These are phyloP conservation scores for Neonectria magnoliae DNA, from an alignment of 2,329 filamentous ascomycete species.

Conservation along the genomic window DNA sequence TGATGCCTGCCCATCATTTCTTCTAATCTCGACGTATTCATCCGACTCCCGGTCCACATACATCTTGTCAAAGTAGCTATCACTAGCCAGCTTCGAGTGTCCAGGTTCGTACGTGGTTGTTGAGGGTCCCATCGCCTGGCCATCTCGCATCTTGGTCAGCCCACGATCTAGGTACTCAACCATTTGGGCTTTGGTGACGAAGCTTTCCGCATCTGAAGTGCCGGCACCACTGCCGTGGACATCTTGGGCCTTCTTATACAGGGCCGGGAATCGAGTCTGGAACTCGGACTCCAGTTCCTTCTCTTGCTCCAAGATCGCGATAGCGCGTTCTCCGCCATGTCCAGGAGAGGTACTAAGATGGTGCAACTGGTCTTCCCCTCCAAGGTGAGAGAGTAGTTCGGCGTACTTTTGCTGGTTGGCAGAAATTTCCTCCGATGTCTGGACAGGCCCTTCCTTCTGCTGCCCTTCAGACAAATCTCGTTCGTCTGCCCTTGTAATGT, in stretches of 20 bases:
- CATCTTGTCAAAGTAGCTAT: conserved; percentile 43
- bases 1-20: conserved; percentile 36
- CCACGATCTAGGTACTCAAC: conserved; percentile 60
- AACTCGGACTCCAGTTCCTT: conserved; percentile 61
- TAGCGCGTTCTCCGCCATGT: conserved; percentile 52
- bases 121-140: conserved; percentile 29
- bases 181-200: conserved; percentile 58
- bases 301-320: conserved; percentile 57
- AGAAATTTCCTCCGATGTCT: conserved; percentile 34
- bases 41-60: conserved; percentile 43
- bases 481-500: conserved; percentile 56
- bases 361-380: conserved; percentile 54
- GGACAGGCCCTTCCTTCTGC: conserved; percentile 20
- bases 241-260: conserved; percentile 57
- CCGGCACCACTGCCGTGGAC: conserved; percentile 43
- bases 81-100: conserved; percentile 46
- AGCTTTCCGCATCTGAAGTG: conserved; percentile 49
- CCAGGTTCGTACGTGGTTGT: conserved; percentile 39
- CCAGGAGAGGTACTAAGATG: conserved; percentile 51
- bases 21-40: conserved; percentile 49
- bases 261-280: conserved; percentile 54
- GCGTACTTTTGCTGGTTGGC: conserved; percentile 53
- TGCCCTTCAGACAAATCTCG: conserved; percentile 53
- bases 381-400: conserved; percentile 56
- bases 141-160: conserved; percentile 54